phyloP scores from a whole-genome alignment of 345 rosid genomes.

The Citrus hindsii region DNA sequence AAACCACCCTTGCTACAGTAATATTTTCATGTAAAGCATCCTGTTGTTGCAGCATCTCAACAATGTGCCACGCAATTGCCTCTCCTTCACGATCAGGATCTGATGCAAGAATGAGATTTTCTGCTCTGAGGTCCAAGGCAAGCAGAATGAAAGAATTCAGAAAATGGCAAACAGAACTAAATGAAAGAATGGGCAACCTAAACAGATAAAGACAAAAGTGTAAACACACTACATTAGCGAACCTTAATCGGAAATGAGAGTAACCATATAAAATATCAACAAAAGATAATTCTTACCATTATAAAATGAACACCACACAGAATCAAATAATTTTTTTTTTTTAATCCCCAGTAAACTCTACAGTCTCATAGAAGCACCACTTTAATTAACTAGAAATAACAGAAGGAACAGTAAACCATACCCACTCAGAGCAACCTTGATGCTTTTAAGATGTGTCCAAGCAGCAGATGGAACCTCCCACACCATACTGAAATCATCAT shows the following conservation, averaged over 20 bases:
- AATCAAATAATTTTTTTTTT: not conserved
- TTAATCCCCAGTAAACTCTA: not conserved
- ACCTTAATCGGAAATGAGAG: not conserved
- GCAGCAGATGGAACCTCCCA: constrained; percentile 99
- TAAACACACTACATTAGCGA: not conserved
- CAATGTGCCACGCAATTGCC: constrained; percentile 99
- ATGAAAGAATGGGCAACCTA: constrained; percentile 1
- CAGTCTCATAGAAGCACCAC: not conserved
- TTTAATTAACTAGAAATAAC: not conserved
- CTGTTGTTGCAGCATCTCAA: constrained; percentile 95
- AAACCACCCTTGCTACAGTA: constrained; percentile 83
- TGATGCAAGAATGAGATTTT: constrained; percentile 93
- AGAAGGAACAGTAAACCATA: constrained; percentile 26
- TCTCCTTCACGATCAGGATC: constrained; percentile 99
- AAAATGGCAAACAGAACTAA: constrained; percentile 17
- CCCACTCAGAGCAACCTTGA: constrained; percentile 86
- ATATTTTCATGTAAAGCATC: constrained; percentile 75
- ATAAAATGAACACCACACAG: not conserved
- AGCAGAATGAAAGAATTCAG: constrained; percentile 32
- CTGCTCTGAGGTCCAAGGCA: constrained; percentile 72
- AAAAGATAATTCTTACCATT: not conserved
- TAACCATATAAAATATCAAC: not conserved
- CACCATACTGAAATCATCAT: constrained; percentile 96
- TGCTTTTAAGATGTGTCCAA: constrained; percentile 97
- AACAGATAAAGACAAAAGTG: not conserved